Base-by-base conservation (phyloP, 768 basidiomycete species). In the Tricholoma hemisulphureum region DNA sequence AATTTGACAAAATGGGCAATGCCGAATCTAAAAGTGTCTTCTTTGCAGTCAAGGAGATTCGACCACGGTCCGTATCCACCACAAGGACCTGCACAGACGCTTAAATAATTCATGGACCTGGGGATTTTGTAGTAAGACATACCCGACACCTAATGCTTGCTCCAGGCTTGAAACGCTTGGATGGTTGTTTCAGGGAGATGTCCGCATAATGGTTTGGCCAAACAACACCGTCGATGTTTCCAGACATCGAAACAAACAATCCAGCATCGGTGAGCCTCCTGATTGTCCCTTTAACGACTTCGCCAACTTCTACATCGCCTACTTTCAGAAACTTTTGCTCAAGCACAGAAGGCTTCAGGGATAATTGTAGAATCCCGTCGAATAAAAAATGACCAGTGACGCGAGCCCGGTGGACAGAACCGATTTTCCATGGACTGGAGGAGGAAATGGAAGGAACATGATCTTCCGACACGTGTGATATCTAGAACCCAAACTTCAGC, bases 151-250 rank as follows among this genome's bases (percentile, higher is more conserved):
- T 96, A 71, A 98, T 89, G 52, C 69, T 82, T 3, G 81, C 80
- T 23, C 95, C 95, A 20, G 81, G 75, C 67, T 93, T 95, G 77
- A 97, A 99, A 59, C 88, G 83, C 73, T 87, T 92, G 41, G 93
- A 86, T 9, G 96, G 96, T 69, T 98, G 91, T 68, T 95, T 97
- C 64, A 98, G 80, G n/a, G 77, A 69, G 65, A 98, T 95, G 70
- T 99, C 97, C 10, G 97, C 94, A 69, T 91, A 97, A 69, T 98
- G 97, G 59, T 86, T 83, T 0, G 95, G 95, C 91, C 93, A 97
- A 20, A 98, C 80, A 24, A 97, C 88, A 26, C 92, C 97, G 66
- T 97, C 93, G 29, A 98, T 86, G 58, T 83, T 91, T 5, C 92
- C 93, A 4, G 89, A 85, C 55, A 98, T 77, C 26, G 91, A 86